Evolutionary conservation across 345 rosid genomes (phyloP).

Genomic region (Garcia nutans): DNA sequence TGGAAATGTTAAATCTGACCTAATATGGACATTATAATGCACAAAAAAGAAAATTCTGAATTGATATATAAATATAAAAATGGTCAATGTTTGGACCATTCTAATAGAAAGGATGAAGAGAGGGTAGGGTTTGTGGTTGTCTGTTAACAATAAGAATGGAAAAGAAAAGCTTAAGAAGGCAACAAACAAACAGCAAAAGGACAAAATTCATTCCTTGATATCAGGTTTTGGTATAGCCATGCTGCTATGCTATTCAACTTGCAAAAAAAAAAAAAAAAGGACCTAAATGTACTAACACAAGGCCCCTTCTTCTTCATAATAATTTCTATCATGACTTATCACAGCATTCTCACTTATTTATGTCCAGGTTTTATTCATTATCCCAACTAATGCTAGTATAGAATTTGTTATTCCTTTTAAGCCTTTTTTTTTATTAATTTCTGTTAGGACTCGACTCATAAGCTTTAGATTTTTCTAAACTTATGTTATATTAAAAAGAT

Average conservation of each 20-base stretch:
- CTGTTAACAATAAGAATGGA: background rate
- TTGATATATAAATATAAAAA: background rate
- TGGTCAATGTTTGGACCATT: constrained; percentile 15
- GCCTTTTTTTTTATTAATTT: background rate
- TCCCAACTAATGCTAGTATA: background rate
- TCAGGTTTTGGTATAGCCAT: constrained; percentile 7
- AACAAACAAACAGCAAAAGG: constrained; percentile 16
- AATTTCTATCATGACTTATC: background rate
- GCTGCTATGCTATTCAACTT: constrained; percentile 10
- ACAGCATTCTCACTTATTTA: background rate
- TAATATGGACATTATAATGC: background rate
- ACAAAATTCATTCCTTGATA: constrained; percentile 9
- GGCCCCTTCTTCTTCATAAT: background rate
- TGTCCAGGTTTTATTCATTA: background rate
- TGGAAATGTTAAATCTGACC: background rate
- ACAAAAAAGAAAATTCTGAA: background rate
- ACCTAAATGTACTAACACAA: background rate
- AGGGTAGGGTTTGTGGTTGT: background rate
- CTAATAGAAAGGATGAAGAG: constrained; percentile 1
- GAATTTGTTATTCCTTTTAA: too few species aligned
- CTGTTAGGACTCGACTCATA: too few species aligned
- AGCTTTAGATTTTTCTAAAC: too few species aligned
- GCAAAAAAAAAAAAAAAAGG: constrained; percentile 12
- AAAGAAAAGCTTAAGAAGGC: background rate
- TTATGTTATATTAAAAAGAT: too few species aligned